Conservation (phyloP, 805 yeast genomes). For the Myxozyma geophila region DNA sequence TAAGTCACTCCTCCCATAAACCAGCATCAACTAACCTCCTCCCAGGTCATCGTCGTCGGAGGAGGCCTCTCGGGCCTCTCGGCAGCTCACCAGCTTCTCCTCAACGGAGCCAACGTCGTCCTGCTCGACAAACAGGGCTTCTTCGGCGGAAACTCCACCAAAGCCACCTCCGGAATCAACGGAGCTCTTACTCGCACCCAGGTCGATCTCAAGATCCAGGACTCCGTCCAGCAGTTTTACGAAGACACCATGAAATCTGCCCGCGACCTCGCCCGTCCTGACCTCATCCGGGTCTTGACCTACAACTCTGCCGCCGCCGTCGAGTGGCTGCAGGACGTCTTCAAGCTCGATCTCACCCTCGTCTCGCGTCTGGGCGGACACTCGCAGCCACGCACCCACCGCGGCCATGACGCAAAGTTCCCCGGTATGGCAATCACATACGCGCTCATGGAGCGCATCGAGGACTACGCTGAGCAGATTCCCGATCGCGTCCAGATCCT, state of each 20-base stretch:
- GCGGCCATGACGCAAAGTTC: slow-evolving; percentile 68
- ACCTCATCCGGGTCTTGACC: slow-evolving; percentile 62
- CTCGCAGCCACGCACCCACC: slow-evolving; percentile 76
- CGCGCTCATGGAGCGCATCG: slow-evolving; percentile 56
- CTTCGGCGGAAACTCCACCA: slow-evolving; percentile 67
- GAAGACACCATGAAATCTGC: slow-evolving; percentile 73
- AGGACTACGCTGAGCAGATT: slow-evolving; percentile 51
- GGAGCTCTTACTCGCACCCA: slow-evolving; percentile 76
- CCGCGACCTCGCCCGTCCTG: slow-evolving; percentile 60
- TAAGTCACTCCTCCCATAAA: background rate
- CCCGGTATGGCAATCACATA: slow-evolving; percentile 72
- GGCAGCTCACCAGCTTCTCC: slow-evolving; percentile 62
- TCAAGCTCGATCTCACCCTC: slow-evolving; percentile 64
- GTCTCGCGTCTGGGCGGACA: slow-evolving; percentile 85
- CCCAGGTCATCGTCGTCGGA: slow-evolving; percentile 58
- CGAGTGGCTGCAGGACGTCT: slow-evolving; percentile 70
- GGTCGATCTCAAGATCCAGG: slow-evolving; percentile 54
- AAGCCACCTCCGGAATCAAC: slow-evolving; percentile 70
- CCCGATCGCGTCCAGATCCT: slow-evolving; percentile 51
- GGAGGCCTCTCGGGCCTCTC: slow-evolving; percentile 69
- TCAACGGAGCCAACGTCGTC: slow-evolving; percentile 58
- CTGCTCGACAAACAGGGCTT: slow-evolving; percentile 64
- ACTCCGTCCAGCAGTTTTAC: slow-evolving; percentile 62
- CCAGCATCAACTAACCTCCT: background rate
- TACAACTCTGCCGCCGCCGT: slow-evolving; percentile 68